phyloP scores from a whole-genome alignment of 805 yeast genomes.

The Candida mattraensis region DNA sequence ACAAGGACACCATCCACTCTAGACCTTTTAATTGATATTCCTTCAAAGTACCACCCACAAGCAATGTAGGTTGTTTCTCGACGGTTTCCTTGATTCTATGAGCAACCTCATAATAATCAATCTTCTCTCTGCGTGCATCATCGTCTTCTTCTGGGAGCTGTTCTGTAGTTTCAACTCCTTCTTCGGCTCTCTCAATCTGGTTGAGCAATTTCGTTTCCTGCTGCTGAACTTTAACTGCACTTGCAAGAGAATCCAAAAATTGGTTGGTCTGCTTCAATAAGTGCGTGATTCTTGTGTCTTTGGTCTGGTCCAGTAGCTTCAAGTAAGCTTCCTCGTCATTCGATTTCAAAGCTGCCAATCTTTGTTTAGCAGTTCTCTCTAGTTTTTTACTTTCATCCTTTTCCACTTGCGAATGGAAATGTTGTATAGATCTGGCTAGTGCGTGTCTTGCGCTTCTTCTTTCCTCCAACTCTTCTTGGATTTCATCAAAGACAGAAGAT shows the following conservation, averaged over 20 bases:
- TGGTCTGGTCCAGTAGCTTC: conserved; percentile 79
- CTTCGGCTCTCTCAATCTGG: conserved; percentile 30
- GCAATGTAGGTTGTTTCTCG: conserved; percentile 61
- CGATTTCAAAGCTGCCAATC: conserved; percentile 83
- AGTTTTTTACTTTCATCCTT: conserved; percentile 73
- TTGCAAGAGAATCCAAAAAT: conserved; percentile 74
- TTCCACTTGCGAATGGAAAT: conserved; percentile 58
- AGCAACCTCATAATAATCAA: conserved; percentile 81
- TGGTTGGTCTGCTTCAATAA: conserved; percentile 75
- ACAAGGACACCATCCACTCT: conserved; percentile 67
- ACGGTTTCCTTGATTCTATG: conserved; percentile 71
- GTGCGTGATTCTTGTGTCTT: conserved; percentile 85
- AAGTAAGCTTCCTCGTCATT: conserved; percentile 88
- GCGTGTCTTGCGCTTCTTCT: conserved; percentile 31
- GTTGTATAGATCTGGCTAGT: conserved; percentile 39
- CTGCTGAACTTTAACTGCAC: conserved; percentile 78
- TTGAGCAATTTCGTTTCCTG: conserved; percentile 43
- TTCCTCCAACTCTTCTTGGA: conserved; percentile 30
- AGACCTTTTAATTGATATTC: conserved; percentile 71
- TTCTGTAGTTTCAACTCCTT: conserved; percentile 31
- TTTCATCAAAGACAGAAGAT: conserved; percentile 34
- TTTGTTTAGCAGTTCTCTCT: conserved; percentile 81
- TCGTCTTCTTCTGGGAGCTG: conserved; percentile 34
- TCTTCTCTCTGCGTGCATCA: conserved; percentile 61
- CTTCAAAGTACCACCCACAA: conserved; percentile 76